Conservation (phyloP, 192 early-diverging fungal species). For the Backusella sp. region DNA sequence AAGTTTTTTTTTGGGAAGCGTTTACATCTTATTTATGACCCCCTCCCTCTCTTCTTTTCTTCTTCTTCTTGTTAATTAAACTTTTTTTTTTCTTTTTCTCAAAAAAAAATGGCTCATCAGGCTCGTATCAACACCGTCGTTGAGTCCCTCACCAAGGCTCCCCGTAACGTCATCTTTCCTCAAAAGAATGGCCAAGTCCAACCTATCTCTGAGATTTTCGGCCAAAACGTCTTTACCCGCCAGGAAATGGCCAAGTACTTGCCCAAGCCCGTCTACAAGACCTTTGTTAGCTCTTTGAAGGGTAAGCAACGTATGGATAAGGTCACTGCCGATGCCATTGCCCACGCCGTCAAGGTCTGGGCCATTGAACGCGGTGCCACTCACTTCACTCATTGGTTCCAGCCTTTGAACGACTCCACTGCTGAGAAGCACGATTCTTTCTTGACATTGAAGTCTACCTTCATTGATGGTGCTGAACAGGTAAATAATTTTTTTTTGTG, state of each 20-base stretch:
- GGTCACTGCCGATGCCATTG: constrained; percentile 94
- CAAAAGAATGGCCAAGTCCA: constrained; percentile 66
- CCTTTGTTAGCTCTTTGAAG: constrained; percentile 90
- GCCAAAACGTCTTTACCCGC: constrained; percentile 90
- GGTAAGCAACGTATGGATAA: constrained; percentile 89
- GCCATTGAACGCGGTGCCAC: constrained; percentile 96
- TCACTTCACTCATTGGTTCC: constrained; percentile 99
- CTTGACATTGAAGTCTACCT: constrained; percentile 82
- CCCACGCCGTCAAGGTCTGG: constrained; percentile 96
- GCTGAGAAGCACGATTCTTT: constrained; percentile 99
- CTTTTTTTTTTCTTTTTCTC: not conserved
- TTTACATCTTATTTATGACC: constrained; percentile 2
- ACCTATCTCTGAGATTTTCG: constrained; percentile 91
- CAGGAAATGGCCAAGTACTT: constrained; percentile 85
- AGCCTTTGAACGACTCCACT: constrained; percentile 97
- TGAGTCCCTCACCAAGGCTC: constrained; percentile 58
- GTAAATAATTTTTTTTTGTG: constrained; percentile 29
- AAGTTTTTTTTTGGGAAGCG: not conserved
- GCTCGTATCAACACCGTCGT: constrained; percentile 46
- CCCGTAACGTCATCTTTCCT: constrained; percentile 81
- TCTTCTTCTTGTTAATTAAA: not conserved
- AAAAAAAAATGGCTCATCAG: constrained; percentile 34
- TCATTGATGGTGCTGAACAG: constrained; percentile 84
- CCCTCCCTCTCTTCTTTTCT: not conserved
- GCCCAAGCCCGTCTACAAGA: constrained; percentile 93